Base-by-base conservation (phyloP, 78 protist species). In the Protostelium mycophagum region DNA sequence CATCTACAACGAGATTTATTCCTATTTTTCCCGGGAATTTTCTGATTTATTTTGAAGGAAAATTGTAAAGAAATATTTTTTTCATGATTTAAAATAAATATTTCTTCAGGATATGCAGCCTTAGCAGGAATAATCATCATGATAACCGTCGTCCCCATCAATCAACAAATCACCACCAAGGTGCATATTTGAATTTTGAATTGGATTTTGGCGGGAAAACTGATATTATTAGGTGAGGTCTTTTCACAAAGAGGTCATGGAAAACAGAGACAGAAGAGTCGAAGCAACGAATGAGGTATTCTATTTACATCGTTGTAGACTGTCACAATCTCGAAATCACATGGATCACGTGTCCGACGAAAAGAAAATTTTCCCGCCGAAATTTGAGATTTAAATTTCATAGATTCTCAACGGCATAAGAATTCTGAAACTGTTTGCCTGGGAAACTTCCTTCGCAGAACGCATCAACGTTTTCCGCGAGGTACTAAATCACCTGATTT, bases 341-440 rank as follows among this genome's bases (percentile, higher is more conserved):
- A n/a, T n/a, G n/a, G n/a, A n/a, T n/a, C n/a, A n/a, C n/a, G n/a
- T n/a, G n/a, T n/a, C n/a, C n/a, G n/a, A n/a, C n/a, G n/a, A n/a
- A n/a, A n/a, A n/a, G n/a, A n/a, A n/a, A n/a, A n/a, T n/a, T n/a
- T n/a, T n/a, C n/a, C n/a, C n/a, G n/a, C n/a, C n/a, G n/a, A n/a
- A n/a, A n/a, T n/a, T n/a, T n/a, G n/a, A n/a, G n/a, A n/a, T n/a
- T n/a, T n/a, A n/a, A n/a, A n/a, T n/a, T n/a, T n/a, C n/a, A n/a
- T n/a, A 97, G 91, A 83, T 98, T 29, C 94, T 96, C 34, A 85
- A 63, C 85, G 96, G 96, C 28, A 95, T 96, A 63, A 85, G 89
- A 35, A 96, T 96, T 0, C 88, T 96, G 92, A 96, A 96, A 90
- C 85, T 94, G 28, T 94, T 90, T 39, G 90, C 96, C 28, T 96